Evolutionary conservation across 164 flowering plant genomes (phyloP), one percentile per base, ranked within the genome.

Genomic region (Vitis cinerea): DNA sequence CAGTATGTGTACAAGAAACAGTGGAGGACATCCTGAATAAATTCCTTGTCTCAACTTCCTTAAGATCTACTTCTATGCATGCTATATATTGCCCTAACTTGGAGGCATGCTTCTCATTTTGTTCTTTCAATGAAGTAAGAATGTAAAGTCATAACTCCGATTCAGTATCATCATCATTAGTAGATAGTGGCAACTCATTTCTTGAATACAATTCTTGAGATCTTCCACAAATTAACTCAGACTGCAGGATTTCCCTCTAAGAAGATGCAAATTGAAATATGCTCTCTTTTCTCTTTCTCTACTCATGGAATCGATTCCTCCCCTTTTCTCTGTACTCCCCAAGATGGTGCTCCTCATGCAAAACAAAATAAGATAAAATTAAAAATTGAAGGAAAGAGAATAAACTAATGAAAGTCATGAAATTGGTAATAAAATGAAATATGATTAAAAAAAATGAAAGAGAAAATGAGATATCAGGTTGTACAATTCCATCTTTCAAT

Each of bases 101-200:
- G 23, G 83, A 80, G 37, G 89, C 88, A 60, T 76, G 75, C 68
- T 84, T 86, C 52, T 92, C 83, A 77, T 85, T 92, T 66, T 83
- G 78, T 64, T 93, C 93, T 72, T 85, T 76, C 69, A 86, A 59
- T 47, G 87, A 80, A 61, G 47, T 9, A 30, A 96, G 97, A 63
- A 93, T 93, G 79, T 92, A 86, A 77, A 83, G 78, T 63, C 93
- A 76, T 54, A 93, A 58, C 59, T 96, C 98, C 49, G 96, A 86
- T 58, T 93, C 97, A 15, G 74, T 73, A 65, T 90, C 88, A 70
- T 89, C 90, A 69, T 87, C 84, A 6, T 82, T 83, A 72, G 82
- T 63, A 53, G 92, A 77, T 37, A 77, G 59, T 64, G 89, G 72
- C 47, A 70, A 66, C n/a, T 84, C 84, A 66, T 81, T 85, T 58